phyloP scores from a whole-genome alignment of 2,329 filamentous ascomycete species.

The Chrysoporthe cubensis region DNA sequence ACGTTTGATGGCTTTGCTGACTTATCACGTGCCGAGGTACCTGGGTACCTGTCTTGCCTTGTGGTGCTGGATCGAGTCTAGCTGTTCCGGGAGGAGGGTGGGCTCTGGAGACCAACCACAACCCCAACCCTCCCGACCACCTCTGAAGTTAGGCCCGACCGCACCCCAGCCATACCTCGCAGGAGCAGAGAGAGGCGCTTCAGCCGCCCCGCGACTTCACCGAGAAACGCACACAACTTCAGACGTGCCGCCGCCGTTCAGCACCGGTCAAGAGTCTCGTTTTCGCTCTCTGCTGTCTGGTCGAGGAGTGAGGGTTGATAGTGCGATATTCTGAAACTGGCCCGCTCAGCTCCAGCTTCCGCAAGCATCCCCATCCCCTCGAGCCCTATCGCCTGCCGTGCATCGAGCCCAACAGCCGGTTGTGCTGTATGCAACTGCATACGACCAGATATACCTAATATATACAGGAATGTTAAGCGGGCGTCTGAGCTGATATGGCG shows the following conservation, averaged over 20 bases:
- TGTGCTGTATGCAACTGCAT: constrained; percentile 4
- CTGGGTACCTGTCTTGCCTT: not conserved
- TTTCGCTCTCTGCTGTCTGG: not conserved
- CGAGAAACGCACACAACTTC: not conserved
- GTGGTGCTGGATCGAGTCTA: not conserved
- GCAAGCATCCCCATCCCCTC: not conserved
- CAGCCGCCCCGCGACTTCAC: not conserved
- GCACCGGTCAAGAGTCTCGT: not conserved
- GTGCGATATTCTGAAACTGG: not conserved
- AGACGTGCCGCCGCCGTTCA: not conserved
- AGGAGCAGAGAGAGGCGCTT: not conserved
- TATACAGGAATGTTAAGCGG: constrained; percentile 16
- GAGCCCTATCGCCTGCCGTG: not conserved
- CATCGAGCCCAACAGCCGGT: not conserved
- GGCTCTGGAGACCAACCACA: not conserved
- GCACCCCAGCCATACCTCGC: no score
- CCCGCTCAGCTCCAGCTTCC: constrained; percentile 2
- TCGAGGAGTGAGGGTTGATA: not conserved
- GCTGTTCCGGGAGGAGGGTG: not conserved
- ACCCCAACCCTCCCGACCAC: constrained; percentile 9
- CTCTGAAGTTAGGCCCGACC: not conserved
- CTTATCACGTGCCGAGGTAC: not conserved
- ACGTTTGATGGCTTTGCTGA: constrained; percentile 13
- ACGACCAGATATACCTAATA: not conserved
- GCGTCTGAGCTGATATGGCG: constrained; percentile 36